A percentile compares a stretch with the other conserved stretches of the same genome.
These are phyloP conservation scores for Yarrowia sp. DNA, from an alignment of 805 yeast species.

Conservation along the genomic window DNA sequence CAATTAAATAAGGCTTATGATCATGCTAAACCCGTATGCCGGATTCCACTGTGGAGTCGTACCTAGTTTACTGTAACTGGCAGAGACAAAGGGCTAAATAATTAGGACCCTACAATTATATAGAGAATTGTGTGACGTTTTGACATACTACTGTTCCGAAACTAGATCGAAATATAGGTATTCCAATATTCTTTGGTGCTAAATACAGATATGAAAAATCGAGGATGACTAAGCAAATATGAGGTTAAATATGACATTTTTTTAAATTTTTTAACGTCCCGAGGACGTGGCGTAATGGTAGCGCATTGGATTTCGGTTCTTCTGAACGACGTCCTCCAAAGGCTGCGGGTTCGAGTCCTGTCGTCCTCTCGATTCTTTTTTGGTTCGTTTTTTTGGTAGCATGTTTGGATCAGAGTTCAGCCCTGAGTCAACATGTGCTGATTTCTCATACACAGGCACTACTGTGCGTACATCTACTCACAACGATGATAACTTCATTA, in stretches of 20 bases:
- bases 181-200: no score
- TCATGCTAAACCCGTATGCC: no score
- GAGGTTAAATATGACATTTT: neutral
- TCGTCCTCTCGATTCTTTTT: conserved; percentile 15
- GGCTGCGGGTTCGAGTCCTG: conserved; percentile 25
- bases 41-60: no score
- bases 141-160: no score
- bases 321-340: conserved; percentile 23
- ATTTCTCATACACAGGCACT: no score
- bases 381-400: neutral
- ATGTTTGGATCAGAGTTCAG: neutral
- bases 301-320: conserved; percentile 24
- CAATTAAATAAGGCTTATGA: neutral
- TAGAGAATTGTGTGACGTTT: no score
- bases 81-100: no score
- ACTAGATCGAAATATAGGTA: no score
- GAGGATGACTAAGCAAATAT: neutral
- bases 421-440: neutral
- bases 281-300: conserved; percentile 25
- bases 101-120: no score
- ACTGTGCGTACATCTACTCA: neutral
- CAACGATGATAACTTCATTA: neutral
- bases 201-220: no score
- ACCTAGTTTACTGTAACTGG: no score
- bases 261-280: neutral